Base-by-base conservation (phyloP, 306 rosid species). In the Arachis hypogaea region DNA sequence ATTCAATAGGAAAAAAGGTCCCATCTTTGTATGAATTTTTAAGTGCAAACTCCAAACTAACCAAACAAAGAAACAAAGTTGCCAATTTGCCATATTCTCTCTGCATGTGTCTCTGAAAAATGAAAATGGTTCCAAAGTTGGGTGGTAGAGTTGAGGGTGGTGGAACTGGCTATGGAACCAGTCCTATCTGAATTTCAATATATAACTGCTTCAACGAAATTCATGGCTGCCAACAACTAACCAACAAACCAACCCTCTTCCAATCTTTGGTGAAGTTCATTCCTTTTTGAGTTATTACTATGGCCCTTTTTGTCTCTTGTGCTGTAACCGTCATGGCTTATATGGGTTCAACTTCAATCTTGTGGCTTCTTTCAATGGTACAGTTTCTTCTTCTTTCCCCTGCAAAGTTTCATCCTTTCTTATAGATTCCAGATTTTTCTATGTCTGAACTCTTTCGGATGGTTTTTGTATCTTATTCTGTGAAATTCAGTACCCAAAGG, bases 101-200 rank as follows among this genome's bases (percentile, higher is more conserved):
- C 4, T 33, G 18, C 5, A 14, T 46, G 11, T 49, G 54, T 49
- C 45, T 38, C 55, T 74, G 49, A 18, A 51, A 51, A 16, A 7
- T 3, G 18, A 51, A 71, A 78, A 89, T 86, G 96, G 69, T 85
- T 85, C 77, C 73, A 12, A 85, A 84, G 49, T 51, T 83, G 38
- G 76, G 59, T 55, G 58, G 43, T 84, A 81, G 76, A 49, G 79
- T 72, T 60, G 81, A 56, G 7, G 80, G 71, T 71, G 83, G 72
- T 74, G 68, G 78, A 76, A 72, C 80, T 78, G 77, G 79, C 61
- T 71, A 73, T 18, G 88, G 81, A 75, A 79, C 85, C 46, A 69
- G 72, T 59, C 86, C 90, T 81, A 73, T 85, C 83, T 88, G 92
- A 86, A 74, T 33, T 60, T 42, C 51, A 30, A 70, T 78, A 46